These are phyloP conservation scores for Ceratobasidium sp. DNA, from an alignment of 1,284 basidiomycete species.

Conservation along the genomic window DNA sequence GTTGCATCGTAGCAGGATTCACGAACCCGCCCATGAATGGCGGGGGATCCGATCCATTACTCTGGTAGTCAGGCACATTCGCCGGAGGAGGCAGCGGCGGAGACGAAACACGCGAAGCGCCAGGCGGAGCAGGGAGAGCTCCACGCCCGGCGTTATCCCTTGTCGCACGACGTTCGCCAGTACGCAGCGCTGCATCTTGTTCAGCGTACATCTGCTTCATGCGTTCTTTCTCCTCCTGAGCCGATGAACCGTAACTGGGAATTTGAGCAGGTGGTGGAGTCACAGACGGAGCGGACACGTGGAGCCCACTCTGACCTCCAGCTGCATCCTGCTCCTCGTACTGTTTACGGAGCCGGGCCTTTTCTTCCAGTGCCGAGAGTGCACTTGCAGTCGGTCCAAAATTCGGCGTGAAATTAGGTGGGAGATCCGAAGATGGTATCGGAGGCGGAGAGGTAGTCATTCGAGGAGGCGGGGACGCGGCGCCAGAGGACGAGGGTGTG, in stretches of 20 bases:
- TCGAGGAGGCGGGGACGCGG: constrained; percentile 26
- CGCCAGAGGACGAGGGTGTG: constrained; percentile 13
- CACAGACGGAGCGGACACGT: constrained; percentile 54
- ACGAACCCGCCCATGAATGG: constrained; percentile 34
- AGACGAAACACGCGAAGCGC: not conserved
- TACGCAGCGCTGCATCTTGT: constrained; percentile 64
- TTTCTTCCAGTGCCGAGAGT: constrained; percentile 42
- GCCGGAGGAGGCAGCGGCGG: constrained; percentile 17
- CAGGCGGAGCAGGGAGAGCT: constrained; percentile 25
- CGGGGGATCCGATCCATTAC: constrained; percentile 19
- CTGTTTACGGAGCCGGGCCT: constrained; percentile 39
- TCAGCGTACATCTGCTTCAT: constrained; percentile 62
- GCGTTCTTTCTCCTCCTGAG: constrained; percentile 52
- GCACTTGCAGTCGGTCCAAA: constrained; percentile 38
- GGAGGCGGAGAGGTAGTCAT: constrained; percentile 28
- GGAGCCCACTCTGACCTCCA: not conserved
- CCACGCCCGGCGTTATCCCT: constrained; percentile 4
- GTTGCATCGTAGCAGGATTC: constrained; percentile 30
- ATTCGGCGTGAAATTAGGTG: constrained; percentile 30
- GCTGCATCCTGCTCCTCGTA: constrained; percentile 42
- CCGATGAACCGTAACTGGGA: constrained; percentile 25
- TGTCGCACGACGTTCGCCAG: constrained; percentile 34
- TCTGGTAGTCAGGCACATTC: constrained; percentile 37
- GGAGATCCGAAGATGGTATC: constrained; percentile 15
- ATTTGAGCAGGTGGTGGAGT: constrained; percentile 54